Conservation (phyloP, 2,329 filamentous ascomycete species). For the Epichloe glyceriae region DNA sequence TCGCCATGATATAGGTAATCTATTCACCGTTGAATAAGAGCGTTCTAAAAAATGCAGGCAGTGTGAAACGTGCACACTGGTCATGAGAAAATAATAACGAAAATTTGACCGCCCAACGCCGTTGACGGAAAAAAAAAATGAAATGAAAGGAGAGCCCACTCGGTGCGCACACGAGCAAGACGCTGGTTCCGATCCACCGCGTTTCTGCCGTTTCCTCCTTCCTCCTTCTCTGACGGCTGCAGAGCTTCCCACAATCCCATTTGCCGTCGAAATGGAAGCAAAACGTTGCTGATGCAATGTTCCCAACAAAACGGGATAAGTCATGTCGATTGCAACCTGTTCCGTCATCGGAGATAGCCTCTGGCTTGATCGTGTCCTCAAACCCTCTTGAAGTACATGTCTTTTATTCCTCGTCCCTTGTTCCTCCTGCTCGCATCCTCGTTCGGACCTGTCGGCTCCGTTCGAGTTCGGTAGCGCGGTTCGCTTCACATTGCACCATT, state of each 20-base stretch:
- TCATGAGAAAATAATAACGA: background rate
- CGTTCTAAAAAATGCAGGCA: background rate
- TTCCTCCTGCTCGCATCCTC: background rate
- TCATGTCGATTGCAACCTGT: background rate
- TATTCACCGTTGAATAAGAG: background rate
- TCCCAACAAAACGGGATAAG: background rate
- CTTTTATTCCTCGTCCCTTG: background rate
- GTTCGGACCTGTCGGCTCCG: background rate
- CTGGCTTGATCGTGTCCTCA: background rate
- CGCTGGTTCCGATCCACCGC: background rate
- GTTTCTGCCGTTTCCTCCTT: background rate
- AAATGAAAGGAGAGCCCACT: background rate
- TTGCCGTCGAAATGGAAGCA: background rate
- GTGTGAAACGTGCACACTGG: background rate
- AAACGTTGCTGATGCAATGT: background rate
- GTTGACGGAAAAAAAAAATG: background rate
- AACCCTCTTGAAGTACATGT: background rate
- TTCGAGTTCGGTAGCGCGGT: background rate
- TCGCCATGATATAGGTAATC: background rate
- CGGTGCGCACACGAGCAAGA: background rate
- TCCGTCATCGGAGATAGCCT: background rate
- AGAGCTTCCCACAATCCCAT: background rate
- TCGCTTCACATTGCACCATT: background rate
- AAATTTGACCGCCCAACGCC: conserved; percentile 1
- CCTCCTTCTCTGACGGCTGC: background rate